Conservation (phyloP, 2,329 filamentous ascomycete species). For the Aspergillus sclerotialis region DNA sequence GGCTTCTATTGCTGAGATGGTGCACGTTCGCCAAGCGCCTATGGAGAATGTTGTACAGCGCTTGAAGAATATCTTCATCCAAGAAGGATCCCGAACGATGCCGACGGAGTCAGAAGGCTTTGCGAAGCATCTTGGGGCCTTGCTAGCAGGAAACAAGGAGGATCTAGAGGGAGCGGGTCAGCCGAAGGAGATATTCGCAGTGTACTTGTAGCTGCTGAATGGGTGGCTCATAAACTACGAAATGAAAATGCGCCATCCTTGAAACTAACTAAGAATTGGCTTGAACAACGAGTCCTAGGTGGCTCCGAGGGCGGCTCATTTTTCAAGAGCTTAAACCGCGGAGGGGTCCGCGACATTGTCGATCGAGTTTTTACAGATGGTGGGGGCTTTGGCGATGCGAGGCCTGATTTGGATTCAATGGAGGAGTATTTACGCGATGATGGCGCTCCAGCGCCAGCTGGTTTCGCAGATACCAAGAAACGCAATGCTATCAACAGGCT, state of each 20-base stretch:
- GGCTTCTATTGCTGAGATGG: constrained; percentile 75
- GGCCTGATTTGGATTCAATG: constrained; percentile 31
- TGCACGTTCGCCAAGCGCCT: constrained; percentile 83
- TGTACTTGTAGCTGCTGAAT: constrained; percentile 58
- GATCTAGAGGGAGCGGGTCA: constrained; percentile 36
- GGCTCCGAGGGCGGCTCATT: constrained; percentile 47
- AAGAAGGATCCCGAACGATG: constrained; percentile 85
- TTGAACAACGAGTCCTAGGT: constrained; percentile 52
- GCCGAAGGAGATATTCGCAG: constrained; percentile 55
- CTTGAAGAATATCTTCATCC: constrained; percentile 76
- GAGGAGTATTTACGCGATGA: constrained; percentile 25
- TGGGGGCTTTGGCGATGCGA: constrained; percentile 50
- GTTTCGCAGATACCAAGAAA: constrained; percentile 55
- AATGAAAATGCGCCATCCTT: constrained; percentile 32
- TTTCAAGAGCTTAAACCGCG: constrained; percentile 54
- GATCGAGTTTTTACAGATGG: constrained; percentile 60
- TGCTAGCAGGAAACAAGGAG: constrained; percentile 48
- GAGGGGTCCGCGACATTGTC: constrained; percentile 58
- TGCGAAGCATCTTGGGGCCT: constrained; percentile 63
- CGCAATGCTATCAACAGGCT: constrained; percentile 53
- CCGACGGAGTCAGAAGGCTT: constrained; percentile 72
- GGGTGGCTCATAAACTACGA: constrained; percentile 56
- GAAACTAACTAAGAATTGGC: constrained; percentile 51
- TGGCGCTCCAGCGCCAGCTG: constrained; percentile 33
- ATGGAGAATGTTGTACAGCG: constrained; percentile 78